Evolutionary conservation across 352 stramenopile species (phyloP).

Genomic region (Phytopythium oedochilum): DNA sequence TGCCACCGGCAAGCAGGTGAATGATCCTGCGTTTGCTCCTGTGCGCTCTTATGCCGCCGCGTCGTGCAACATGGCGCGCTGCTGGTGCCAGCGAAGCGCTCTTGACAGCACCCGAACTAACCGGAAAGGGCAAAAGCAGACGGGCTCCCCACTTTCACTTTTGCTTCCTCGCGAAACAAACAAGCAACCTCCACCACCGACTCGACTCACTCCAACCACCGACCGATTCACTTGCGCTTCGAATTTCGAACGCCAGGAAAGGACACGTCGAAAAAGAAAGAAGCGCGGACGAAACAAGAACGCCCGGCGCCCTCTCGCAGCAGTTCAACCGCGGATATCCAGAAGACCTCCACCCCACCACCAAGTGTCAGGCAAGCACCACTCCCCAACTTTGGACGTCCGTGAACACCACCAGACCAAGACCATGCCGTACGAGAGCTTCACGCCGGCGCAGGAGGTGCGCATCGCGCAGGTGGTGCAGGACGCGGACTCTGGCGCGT

Average conservation of each 20-base stretch:
- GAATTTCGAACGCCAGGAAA: conserved; percentile 3
- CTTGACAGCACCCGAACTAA: too few species aligned
- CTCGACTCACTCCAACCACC: too few species aligned
- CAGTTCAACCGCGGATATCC: neutral
- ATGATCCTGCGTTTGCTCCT: too few species aligned
- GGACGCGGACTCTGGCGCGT: conserved; percentile 52
- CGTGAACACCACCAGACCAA: neutral
- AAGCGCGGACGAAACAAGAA: neutral
- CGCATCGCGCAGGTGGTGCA: conserved; percentile 69
- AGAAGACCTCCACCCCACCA: neutral
- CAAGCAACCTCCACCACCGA: neutral
- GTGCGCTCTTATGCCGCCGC: too few species aligned
- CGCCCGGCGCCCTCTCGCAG: neutral
- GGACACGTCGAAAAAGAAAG: neutral
- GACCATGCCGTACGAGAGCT: conserved; percentile 75
- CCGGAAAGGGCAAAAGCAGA: neutral
- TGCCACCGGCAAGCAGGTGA: too few species aligned
- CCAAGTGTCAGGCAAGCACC: neutral
- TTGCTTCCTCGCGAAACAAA: neutral
- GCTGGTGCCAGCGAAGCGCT: too few species aligned
- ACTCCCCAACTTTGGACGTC: neutral
- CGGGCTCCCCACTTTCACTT: neutral
- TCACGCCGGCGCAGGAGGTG: conserved; percentile 56
- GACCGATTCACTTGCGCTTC: neutral
- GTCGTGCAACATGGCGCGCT: too few species aligned